Evolutionary conservation across 225 moss, liverwort and hornwort genomes (phyloP), one percentile per base, ranked within the genome.

Genomic region (Lunularia cruciata): DNA sequence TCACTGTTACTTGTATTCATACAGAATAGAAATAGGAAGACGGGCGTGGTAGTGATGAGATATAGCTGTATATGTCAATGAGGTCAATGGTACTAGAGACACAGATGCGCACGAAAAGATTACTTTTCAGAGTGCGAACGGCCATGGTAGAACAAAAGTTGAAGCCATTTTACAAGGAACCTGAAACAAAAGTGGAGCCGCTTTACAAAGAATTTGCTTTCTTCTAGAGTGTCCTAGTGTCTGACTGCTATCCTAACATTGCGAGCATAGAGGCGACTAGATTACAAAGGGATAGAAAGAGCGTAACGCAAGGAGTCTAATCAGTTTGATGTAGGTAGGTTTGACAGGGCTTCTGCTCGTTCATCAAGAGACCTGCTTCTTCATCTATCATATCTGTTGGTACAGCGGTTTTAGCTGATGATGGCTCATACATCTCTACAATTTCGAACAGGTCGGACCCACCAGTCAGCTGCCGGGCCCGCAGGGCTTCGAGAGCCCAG

Each of bases 401-500:
- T 39, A 26, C 27, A 6, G 20, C 23, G 22, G 15, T 35, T 42
- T 77, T 72, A n/a, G 57, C 47, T 20, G 71, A 57, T 7, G 47
- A 48, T 26, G 68, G 28, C 45, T 78, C 78, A 16, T 69, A 73
- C 70, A 75, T 65, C 67, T 73, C 72, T 14, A 69, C 72, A 15
- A 71, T 35, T 6, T 26, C 13, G 22, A 54, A 75, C 22, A 58
- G 66, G 4, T 19, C 48, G 26, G 8, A 8, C 0, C 79, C 26
- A 49, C 83, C 87, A 0, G 94, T 83, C 10, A 83, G 73, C 40
- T 76, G 74, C 66, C 69, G 71, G 6, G 93, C 93, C 49, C 75
- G 68, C 3, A 75, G 40, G 0, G 85, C 88, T 37, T 95, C 93
- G 0, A 69, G 60, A 0, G 63, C 69, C 93, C 93, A 93, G 66